A percentile compares a stretch with the other conserved stretches of the same genome.
phyloP scores from a whole-genome alignment of 2,329 filamentous ascomycete genomes.

The Penicillium hesseltinei region DNA sequence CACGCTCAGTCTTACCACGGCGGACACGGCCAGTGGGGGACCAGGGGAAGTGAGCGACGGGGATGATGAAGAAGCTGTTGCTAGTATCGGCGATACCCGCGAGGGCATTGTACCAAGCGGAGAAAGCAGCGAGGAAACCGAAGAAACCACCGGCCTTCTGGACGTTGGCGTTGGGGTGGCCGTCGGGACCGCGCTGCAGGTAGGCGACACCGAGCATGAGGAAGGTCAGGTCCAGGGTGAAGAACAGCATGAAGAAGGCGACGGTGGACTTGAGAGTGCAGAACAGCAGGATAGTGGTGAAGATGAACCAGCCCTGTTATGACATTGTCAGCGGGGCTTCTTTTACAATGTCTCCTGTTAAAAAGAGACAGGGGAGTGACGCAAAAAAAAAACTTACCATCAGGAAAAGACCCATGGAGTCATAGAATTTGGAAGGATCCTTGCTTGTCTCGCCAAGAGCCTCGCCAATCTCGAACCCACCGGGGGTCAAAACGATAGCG shows the following conservation, averaged over 20 bases:
- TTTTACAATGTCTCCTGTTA: not conserved
- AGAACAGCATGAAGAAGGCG: conserved; percentile 75
- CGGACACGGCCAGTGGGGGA: conserved; percentile 69
- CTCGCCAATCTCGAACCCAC: conserved; percentile 60
- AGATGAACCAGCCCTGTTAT: conserved; percentile 72
- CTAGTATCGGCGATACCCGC: conserved; percentile 71
- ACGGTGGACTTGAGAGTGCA: conserved; percentile 75
- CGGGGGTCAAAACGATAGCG: conserved; percentile 68
- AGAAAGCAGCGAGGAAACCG: conserved; percentile 75
- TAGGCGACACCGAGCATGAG: conserved; percentile 68
- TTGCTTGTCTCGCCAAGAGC: conserved; percentile 33
- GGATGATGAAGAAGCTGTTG: conserved; percentile 86
- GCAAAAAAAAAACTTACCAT: conserved; percentile 44
- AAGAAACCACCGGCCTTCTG: conserved; percentile 74
- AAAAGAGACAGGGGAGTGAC: too few species aligned
- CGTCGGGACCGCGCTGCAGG: conserved; percentile 51
- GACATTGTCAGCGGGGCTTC: conserved; percentile 7
- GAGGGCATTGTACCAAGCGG: conserved; percentile 84
- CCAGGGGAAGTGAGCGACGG: conserved; percentile 94
- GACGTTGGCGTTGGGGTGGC: conserved; percentile 47
- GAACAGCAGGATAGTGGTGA: conserved; percentile 70
- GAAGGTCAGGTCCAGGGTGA: conserved; percentile 73
- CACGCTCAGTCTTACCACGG: conserved; percentile 55
- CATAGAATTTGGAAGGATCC: conserved; percentile 47
- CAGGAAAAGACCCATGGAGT: conserved; percentile 71